Conservation (phyloP, 2,329 filamentous ascomycete genomes). For the Aspergillus quadricinctus region DNA sequence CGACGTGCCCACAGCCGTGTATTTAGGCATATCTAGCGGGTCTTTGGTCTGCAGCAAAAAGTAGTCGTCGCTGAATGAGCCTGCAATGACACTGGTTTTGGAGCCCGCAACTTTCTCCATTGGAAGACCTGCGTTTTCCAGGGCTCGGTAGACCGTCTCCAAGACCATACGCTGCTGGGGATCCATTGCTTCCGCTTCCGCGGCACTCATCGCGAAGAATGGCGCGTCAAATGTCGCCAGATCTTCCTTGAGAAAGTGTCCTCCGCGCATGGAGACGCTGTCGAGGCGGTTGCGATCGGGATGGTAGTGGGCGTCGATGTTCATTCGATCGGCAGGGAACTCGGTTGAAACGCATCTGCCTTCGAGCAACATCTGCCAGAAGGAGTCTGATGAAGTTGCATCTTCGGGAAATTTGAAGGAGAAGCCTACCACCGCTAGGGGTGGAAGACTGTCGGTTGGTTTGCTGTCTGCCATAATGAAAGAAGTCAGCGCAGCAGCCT, state of each 20-base stretch:
- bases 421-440: constrained; percentile 20
- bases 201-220: constrained; percentile 27
- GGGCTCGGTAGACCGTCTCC: constrained; percentile 25
- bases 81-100: constrained; percentile 31
- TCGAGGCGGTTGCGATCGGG: constrained; percentile 13
- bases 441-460: neutral
- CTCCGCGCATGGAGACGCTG: constrained; percentile 8
- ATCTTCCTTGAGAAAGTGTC: constrained; percentile 22
- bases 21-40: constrained; percentile 12
- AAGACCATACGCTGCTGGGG: constrained; percentile 29
- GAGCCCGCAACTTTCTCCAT: constrained; percentile 27
- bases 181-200: constrained; percentile 26
- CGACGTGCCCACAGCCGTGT: constrained; percentile 20
- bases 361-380: constrained; percentile 20
- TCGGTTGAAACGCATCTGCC: constrained; percentile 16
- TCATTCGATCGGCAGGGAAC: constrained; percentile 21
- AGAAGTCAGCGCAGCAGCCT: neutral
- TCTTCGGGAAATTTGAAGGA: constrained; percentile 17
- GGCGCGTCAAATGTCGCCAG: constrained; percentile 25
- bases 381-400: constrained; percentile 13
- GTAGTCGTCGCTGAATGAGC: constrained; percentile 29
- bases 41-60: constrained; percentile 18
- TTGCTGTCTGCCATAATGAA: neutral
- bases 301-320: constrained; percentile 20
- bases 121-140: constrained; percentile 24